These are phyloP conservation scores for Trametes cingulata DNA, from an alignment of 768 basidiomycete genomes.

Conservation along the genomic window DNA sequence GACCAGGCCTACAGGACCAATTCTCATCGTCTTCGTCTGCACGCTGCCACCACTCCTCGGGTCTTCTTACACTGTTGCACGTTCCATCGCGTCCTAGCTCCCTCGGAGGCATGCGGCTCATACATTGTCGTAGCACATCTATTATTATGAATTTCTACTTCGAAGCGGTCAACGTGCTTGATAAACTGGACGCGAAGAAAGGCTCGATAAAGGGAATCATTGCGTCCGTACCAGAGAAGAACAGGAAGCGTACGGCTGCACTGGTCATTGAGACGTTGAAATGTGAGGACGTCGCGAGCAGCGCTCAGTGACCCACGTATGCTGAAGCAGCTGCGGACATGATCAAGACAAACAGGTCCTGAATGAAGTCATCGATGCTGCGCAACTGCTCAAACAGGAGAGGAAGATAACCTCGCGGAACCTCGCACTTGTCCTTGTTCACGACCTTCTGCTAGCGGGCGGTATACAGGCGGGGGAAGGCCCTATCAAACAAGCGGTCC, in stretches of 20 bases:
- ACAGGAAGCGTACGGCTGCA: constrained; percentile 76
- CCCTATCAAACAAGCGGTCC: constrained; percentile 82
- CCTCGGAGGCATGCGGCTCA: constrained; percentile 28
- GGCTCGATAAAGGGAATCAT: constrained; percentile 91
- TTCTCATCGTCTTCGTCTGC: no score
- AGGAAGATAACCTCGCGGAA: constrained; percentile 74
- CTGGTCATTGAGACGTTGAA: constrained; percentile 94
- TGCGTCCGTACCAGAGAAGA: constrained; percentile 69
- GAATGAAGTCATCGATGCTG: constrained; percentile 61
- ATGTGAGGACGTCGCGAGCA: constrained; percentile 57
- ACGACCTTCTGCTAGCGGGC: constrained; percentile 81
- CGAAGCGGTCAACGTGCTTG: constrained; percentile 80
- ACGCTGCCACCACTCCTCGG: no score
- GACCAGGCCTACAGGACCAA: neutral
- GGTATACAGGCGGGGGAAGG: constrained; percentile 93
- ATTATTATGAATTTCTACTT: constrained; percentile 91
- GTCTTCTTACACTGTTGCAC: constrained; percentile 3
- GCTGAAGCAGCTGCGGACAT: neutral
- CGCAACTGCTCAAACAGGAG: constrained; percentile 74
- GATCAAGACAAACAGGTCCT: constrained; percentile 75
- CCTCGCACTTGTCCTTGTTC: constrained; percentile 83
- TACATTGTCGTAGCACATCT: constrained; percentile 29
- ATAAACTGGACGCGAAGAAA: constrained; percentile 83
- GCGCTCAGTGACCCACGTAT: neutral
- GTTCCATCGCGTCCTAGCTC: neutral